Conservation (phyloP, 768 basidiomycete species). For the Boletellus ananiceps region DNA sequence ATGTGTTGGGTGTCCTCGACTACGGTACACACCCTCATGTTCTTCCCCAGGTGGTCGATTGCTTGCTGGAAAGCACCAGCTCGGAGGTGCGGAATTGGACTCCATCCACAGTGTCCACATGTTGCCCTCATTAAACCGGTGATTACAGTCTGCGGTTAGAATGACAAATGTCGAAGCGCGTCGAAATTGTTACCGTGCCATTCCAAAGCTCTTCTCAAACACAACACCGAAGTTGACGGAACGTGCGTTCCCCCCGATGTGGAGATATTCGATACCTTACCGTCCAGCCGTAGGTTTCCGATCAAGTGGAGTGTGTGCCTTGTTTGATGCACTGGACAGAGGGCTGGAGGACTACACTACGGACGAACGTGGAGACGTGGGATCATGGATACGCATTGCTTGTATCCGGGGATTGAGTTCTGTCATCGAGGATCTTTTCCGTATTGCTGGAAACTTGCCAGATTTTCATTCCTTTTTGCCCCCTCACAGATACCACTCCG, state of each 20-base stretch:
- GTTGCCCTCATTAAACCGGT: constrained; percentile 15
- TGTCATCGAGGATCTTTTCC: constrained; percentile 49
- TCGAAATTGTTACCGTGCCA: constrained; percentile 46
- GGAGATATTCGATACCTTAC: constrained; percentile 10
- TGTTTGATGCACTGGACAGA: constrained; percentile 55
- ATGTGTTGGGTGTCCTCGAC: constrained; percentile 62
- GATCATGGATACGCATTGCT: constrained; percentile 88
- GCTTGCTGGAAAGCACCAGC: constrained; percentile 58
- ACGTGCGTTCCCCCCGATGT: constrained; percentile 37
- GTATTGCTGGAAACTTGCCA: constrained; percentile 36
- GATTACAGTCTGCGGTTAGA: constrained; percentile 30
- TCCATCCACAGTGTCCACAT: constrained; percentile 20
- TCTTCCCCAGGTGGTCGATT: constrained; percentile 49
- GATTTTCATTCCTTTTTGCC: constrained; percentile 60
- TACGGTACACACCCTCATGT: constrained; percentile 55
- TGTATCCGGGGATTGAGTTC: constrained; percentile 64
- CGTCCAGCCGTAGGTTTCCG: constrained; percentile 41
- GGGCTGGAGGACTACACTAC: constrained; percentile 87
- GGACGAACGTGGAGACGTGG: constrained; percentile 95
- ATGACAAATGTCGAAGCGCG: constrained; percentile 54
- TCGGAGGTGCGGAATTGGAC: constrained; percentile 41
- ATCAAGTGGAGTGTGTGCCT: constrained; percentile 38
- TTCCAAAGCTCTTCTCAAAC: constrained; percentile 44
- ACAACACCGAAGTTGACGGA: constrained; percentile 39
- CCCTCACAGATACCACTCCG: constrained; percentile 48